Evolutionary conservation across 306 rosid species (phyloP).

Genomic region (Sicyos baderoa): DNA sequence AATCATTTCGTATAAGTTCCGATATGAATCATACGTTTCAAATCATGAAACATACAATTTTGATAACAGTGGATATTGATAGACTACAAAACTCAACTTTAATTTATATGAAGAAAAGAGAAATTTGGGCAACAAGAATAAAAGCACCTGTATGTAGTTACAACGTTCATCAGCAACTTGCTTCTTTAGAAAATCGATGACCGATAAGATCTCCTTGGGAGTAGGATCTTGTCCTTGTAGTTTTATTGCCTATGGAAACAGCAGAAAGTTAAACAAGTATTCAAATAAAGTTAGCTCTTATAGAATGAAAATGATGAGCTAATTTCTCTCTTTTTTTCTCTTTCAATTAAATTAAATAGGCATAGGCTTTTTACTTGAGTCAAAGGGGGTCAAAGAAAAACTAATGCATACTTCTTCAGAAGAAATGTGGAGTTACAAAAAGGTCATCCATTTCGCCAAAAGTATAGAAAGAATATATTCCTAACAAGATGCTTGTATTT

Average conservation of each 20-base stretch:
- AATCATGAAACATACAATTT: too few relatives aligned
- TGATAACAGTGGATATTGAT: too few relatives aligned
- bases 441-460: not conserved
- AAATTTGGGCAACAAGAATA: not conserved
- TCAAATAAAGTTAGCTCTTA: not conserved
- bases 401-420: not conserved
- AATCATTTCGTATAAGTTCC: too few relatives aligned
- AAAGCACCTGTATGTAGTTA: constrained; percentile 50
- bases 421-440: not conserved
- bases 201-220: constrained; percentile 41
- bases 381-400: not conserved
- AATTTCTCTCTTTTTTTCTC: not conserved
- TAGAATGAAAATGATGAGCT: constrained; percentile 10
- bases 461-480: not conserved
- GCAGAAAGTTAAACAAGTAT: constrained; percentile 10
- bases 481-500: not conserved
- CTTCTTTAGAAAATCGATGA: constrained; percentile 74
- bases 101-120: too few relatives aligned
- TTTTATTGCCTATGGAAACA: constrained; percentile 31
- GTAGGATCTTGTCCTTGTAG: constrained; percentile 31
- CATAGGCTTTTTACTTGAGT: not conserved
- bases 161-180: constrained; percentile 54
- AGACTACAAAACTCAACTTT: not conserved
- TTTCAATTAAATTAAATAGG: not conserved
- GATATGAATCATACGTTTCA: too few relatives aligned